A percentile compares a stretch with the other conserved stretches of the same genome.
Conservation (phyloP, 257 asterid genomes). For the Coffea canephora region DNA sequence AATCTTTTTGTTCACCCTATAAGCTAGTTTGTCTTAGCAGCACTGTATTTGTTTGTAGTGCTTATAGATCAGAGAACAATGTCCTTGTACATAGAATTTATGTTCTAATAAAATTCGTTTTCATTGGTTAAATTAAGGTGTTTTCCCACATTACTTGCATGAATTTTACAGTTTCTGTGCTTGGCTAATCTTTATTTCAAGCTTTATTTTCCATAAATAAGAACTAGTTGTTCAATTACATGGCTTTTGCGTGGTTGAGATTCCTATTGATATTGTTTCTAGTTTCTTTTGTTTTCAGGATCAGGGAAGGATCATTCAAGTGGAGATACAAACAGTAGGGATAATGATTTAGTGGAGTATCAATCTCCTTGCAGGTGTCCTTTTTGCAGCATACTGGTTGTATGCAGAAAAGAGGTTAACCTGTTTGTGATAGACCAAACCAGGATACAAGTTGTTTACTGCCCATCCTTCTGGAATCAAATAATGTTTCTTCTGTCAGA, state of each 20-base stretch:
- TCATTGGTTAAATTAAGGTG: constrained; percentile 24
- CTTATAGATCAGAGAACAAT: constrained; percentile 55
- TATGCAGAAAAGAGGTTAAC: constrained; percentile 5
- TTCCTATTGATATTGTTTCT: constrained; percentile 1
- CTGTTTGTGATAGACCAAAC: neutral
- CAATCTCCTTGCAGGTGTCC: constrained; percentile 13
- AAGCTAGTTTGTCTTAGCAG: constrained; percentile 44
- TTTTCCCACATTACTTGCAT: neutral
- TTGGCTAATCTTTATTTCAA: neutral
- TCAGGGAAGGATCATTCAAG: neutral
- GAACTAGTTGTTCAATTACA: constrained; percentile 14
- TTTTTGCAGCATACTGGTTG: neutral
- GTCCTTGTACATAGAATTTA: constrained; percentile 74
- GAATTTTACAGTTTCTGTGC: neutral
- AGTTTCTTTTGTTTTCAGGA: constrained; percentile 9
- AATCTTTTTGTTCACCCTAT: constrained; percentile 58
- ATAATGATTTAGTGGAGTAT: neutral
- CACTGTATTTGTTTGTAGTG: constrained; percentile 60
- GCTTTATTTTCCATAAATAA: constrained; percentile 11
- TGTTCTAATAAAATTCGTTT: constrained; percentile 54
- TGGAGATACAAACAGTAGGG: neutral
- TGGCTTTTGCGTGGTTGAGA: constrained; percentile 27
- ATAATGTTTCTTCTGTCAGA: neutral
- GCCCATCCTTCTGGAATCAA: neutral
- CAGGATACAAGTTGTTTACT: neutral